Base-by-base conservation (phyloP, 1,284 basidiomycete species). In the Cryptococcus jaspeensis region DNA sequence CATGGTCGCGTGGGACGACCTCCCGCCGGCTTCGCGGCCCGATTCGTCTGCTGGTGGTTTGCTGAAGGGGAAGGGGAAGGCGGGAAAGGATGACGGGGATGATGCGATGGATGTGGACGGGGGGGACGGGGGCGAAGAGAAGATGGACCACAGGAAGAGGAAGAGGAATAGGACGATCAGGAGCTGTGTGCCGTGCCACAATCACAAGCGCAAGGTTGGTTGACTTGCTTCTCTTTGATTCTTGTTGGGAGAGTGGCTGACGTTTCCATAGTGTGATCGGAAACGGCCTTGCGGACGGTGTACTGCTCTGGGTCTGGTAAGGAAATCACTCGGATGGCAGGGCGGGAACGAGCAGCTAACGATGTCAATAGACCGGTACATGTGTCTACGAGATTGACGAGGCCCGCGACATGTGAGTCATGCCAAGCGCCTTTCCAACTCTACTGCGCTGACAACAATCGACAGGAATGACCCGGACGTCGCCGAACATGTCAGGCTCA, bases 351-450 rank as follows among this genome's bases (percentile, higher is more conserved):
- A 18, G 25, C 20, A 38, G 22, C 43, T 52, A 22, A 53, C 42
- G 16, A 38, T 16, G 28, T 20, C 13, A 2, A 6, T 60, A 90
- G 87, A 93, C 90, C 20, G 91, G 90, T 40, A 86, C 92, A 18
- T 93, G 90, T 72, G 90, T 93, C 0, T 93, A 93, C 67, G 90
- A 93, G 71, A 88, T 92, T 57, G 91, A 92, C 73, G 90, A 93
- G 76, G 87, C 88, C 13, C 85, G 87, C 11, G 80, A 89, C 52
- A 82, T 87, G 89, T 89, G 66, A 66, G 83, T 77, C 13, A 55
- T 45, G 38, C 42, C 37, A 25, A 28, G 42, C 49, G 32, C 50
- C 35, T n/a, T 36, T n/a, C n/a, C n/a, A n/a, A n/a, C n/a, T n/a
- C n/a, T 40, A 50, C 48, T 13, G n/a, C 50, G 20, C 42, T 50